Percentiles rank a stretch among this genome's conserved stretches.
Evolutionary conservation across 208 protist species (phyloP).

Genomic region (Entamoeba histolytica): DNA sequence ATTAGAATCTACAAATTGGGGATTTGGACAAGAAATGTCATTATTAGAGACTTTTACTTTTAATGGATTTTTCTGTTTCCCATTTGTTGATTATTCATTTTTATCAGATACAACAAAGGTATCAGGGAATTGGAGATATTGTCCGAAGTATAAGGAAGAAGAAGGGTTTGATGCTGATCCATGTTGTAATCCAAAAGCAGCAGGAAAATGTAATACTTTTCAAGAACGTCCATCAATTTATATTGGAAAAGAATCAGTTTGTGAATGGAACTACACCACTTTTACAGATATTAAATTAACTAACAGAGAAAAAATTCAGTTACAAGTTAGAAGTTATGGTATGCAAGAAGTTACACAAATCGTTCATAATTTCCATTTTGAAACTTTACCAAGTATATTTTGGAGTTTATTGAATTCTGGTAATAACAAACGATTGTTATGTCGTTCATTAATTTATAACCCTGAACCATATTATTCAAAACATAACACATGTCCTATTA

Average conservation of each 20-base stretch:
- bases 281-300: background rate
- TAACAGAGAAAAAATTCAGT: background rate
- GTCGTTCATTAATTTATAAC: background rate
- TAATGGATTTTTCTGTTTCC: background rate
- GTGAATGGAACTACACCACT: background rate
- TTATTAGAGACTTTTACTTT: background rate
- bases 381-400: background rate
- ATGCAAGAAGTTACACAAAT: background rate
- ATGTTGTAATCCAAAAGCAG: background rate
- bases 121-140: background rate
- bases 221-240: background rate
- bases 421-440: background rate
- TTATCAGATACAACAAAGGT: background rate
- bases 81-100: background rate
- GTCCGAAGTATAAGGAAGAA: background rate
- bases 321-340: background rate
- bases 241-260: background rate
- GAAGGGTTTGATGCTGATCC: background rate
- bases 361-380: background rate
- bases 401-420: background rate
- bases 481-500: background rate
- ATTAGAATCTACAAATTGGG: background rate
- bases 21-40: background rate
- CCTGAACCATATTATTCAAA: background rate
- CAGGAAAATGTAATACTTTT: background rate